These are phyloP conservation scores for Colletotrichum sp. DNA, from an alignment of 2,329 filamentous ascomycete species.

Conservation along the genomic window DNA sequence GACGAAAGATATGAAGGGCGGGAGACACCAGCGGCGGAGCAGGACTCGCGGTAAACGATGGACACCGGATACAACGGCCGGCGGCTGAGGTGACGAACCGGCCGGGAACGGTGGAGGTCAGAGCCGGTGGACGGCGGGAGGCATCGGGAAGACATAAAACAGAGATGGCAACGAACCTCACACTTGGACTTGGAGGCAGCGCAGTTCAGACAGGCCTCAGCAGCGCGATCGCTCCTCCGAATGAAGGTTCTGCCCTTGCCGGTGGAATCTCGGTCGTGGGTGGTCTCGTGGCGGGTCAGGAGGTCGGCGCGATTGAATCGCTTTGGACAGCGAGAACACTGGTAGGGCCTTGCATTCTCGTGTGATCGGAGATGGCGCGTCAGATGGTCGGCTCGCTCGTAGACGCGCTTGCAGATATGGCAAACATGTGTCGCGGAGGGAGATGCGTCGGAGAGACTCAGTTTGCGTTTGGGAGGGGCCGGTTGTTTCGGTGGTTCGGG, in stretches of 20 bases:
- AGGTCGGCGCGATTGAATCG: slow-evolving; percentile 19
- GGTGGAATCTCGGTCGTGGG: slow-evolving; percentile 17
- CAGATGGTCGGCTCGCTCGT: slow-evolving; percentile 19
- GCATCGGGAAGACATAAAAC: neutral
- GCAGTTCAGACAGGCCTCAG: slow-evolving; percentile 16
- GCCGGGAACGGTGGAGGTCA: neutral
- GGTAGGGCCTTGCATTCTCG: slow-evolving; percentile 17
- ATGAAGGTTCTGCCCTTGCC: slow-evolving; percentile 18
- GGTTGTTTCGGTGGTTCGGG: slow-evolving; percentile 2
- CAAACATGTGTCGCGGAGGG: slow-evolving; percentile 8
- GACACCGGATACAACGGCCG: neutral
- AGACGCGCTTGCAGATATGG: slow-evolving; percentile 14
- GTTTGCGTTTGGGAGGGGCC: slow-evolving; percentile 12
- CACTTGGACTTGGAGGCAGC: slow-evolving; percentile 21
- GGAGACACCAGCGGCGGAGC: neutral
- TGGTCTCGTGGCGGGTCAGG: slow-evolving; percentile 18
- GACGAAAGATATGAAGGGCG: neutral
- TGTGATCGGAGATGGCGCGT: slow-evolving; percentile 17
- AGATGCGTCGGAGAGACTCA: slow-evolving; percentile 10
- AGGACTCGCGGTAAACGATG: neutral
- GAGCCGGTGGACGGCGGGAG: neutral
- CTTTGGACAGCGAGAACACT: slow-evolving; percentile 16
- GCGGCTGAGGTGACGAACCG: neutral
- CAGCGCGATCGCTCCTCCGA: slow-evolving; percentile 14
- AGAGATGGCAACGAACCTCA: slow-evolving; percentile 4